These are phyloP conservation scores for Elsinoe ampelina DNA, from an alignment of 2,329 filamentous ascomycete species.

Conservation along the genomic window DNA sequence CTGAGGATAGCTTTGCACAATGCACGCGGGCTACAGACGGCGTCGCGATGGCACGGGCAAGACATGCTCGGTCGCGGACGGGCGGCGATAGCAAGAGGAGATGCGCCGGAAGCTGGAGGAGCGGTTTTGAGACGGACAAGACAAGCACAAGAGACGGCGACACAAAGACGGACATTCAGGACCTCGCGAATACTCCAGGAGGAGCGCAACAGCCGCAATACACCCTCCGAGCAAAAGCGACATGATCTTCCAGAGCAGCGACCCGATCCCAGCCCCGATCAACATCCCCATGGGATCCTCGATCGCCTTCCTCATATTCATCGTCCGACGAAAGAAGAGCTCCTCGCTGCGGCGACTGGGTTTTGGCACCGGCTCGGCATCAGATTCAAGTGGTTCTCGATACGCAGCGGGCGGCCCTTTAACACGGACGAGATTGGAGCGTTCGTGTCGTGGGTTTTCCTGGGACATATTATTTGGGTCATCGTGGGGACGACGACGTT, in stretches of 20 bases:
- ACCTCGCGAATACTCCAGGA: neutral
- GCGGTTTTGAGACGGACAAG: neutral
- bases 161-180: neutral
- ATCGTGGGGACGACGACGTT: constrained; percentile 96
- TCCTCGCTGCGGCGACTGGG: constrained; percentile 80
- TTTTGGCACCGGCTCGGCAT: constrained; percentile 87
- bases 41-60: neutral
- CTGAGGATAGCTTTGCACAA: too few species aligned
- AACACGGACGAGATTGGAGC: constrained; percentile 95
- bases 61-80: neutral
- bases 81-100: neutral
- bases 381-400: constrained; percentile 96
- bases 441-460: constrained; percentile 87
- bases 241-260: neutral
- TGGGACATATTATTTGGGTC: constrained; percentile 91
- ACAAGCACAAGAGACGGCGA: neutral
- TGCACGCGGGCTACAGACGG: neutral
- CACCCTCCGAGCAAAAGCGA: neutral
- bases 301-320: constrained; percentile 59
- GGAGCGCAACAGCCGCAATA: neutral
- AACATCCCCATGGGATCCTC: constrained; percentile 33
- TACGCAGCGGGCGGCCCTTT: constrained; percentile 85
- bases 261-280: neutral
- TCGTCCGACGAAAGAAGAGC: constrained; percentile 84
- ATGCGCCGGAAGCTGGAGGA: neutral